phyloP scores from a whole-genome alignment of 169 alveolate genomes.

The Cryptosporidium ryanae region DNA sequence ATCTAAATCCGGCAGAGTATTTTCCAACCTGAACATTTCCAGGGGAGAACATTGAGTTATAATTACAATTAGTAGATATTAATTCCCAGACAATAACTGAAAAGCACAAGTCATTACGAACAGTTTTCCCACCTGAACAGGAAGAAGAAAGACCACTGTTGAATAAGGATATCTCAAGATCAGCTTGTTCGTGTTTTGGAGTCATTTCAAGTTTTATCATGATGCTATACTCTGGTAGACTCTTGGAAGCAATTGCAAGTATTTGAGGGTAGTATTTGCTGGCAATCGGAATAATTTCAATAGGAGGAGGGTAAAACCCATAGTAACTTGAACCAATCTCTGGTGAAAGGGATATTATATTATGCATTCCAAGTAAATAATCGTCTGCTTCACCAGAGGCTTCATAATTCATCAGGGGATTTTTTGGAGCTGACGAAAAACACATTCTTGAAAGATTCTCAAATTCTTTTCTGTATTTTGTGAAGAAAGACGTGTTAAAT shows the following conservation, averaged over 20 bases:
- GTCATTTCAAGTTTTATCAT: neutral
- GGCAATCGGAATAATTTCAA: slow-evolving; percentile 67
- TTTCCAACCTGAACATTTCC: slow-evolving; percentile 31
- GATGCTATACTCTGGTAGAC: slow-evolving; percentile 23
- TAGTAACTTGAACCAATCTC: slow-evolving; percentile 82
- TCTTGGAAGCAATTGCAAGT: slow-evolving; percentile 54
- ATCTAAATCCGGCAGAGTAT: slow-evolving; percentile 65
- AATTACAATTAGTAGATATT: slow-evolving; percentile 21
- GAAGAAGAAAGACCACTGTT: slow-evolving; percentile 54
- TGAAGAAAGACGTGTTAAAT: slow-evolving; percentile 22
- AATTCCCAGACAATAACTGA: slow-evolving; percentile 33
- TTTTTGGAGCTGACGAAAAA: slow-evolving; percentile 54
- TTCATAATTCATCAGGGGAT: slow-evolving; percentile 78
- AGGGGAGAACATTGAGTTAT: slow-evolving; percentile 8
- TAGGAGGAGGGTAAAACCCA: slow-evolving; percentile 75
- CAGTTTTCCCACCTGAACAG: slow-evolving; percentile 2
- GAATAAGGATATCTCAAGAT: slow-evolving; percentile 23
- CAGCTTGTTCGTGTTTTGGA: neutral
- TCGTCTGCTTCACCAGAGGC: slow-evolving; percentile 90
- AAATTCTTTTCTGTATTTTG: slow-evolving; percentile 20
- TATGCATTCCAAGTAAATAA: slow-evolving; percentile 83
- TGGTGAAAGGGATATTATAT: slow-evolving; percentile 83
- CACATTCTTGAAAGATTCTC: slow-evolving; percentile 46
- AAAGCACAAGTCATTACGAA: slow-evolving; percentile 3
- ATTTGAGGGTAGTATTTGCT: slow-evolving; percentile 52